Evolutionary conservation across 306 rosid species (phyloP).

Genomic region (Rubus idaeus): DNA sequence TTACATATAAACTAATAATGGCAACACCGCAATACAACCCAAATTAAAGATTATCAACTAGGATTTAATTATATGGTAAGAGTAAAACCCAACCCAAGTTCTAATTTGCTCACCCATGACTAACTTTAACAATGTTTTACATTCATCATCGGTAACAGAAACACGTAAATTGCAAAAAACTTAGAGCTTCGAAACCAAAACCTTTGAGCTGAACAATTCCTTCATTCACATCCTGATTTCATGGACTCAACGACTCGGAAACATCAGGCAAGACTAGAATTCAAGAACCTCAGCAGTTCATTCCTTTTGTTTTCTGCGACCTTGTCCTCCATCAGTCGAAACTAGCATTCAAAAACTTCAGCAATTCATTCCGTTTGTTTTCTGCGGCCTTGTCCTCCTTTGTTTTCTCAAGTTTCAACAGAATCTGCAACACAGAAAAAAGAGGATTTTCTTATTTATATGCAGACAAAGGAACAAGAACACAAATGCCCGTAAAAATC

Average conservation of each 20-base stretch:
- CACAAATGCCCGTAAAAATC: background rate
- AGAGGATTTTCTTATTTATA: background rate
- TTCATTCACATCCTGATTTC: conserved; percentile 22
- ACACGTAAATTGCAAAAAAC: conserved; percentile 9
- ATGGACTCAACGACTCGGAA: conserved; percentile 21
- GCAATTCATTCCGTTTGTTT: conserved; percentile 86
- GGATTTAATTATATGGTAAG: background rate
- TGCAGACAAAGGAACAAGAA: background rate
- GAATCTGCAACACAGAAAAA: conserved; percentile 49
- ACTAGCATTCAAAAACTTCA: conserved; percentile 94
- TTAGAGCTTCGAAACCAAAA: background rate
- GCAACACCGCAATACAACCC: conserved; percentile 19
- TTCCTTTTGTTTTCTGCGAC: conserved; percentile 76
- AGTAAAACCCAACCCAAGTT: background rate
- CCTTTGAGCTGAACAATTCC: background rate
- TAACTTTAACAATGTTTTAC: conserved; percentile 9
- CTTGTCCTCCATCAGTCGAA: conserved; percentile 90
- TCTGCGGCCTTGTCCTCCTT: conserved; percentile 93
- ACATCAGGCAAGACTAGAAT: conserved; percentile 83
- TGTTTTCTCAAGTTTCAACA: conserved; percentile 85
- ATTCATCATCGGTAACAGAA: conserved; percentile 5
- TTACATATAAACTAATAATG: background rate
- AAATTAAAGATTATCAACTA: conserved; percentile 16
- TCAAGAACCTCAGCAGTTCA: conserved; percentile 79
- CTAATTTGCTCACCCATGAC: background rate